Conservation (phyloP, 2,329 filamentous ascomycete genomes). For the Clonostachys rosea region DNA sequence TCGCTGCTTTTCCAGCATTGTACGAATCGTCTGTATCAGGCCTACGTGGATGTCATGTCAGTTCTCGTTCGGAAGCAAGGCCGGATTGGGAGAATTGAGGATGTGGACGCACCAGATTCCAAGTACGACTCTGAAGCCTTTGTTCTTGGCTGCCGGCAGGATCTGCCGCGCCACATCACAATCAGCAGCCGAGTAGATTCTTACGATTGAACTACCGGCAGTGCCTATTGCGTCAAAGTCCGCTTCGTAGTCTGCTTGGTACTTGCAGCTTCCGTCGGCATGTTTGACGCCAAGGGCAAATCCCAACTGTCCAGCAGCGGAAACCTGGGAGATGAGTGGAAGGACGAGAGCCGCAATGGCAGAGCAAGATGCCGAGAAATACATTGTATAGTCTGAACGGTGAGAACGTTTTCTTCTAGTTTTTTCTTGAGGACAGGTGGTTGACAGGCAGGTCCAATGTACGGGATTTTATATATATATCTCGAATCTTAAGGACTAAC, state of each 20-base stretch:
- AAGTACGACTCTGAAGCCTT: conserved; percentile 1
- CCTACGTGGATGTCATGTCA: not conserved
- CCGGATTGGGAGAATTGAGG: not conserved
- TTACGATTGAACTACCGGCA: not conserved
- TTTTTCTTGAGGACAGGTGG: too few relatives aligned
- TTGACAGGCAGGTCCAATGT: too few relatives aligned
- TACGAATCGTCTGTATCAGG: conserved; percentile 1
- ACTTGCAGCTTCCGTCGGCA: conserved; percentile 1
- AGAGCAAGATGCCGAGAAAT: not conserved
- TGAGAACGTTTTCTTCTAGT: too few relatives aligned
- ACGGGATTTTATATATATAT: too few relatives aligned
- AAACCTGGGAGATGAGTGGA: not conserved
- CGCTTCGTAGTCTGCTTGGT: not conserved
- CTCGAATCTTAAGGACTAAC: too few relatives aligned
- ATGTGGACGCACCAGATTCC: not conserved
- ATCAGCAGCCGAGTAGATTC: conserved; percentile 1
- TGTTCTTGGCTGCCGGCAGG: not conserved
- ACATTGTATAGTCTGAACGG: not conserved
- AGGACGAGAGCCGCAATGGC: too few relatives aligned
- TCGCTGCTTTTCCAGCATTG: conserved; percentile 1
- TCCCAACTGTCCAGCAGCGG: conserved; percentile 1
- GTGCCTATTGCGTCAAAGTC: conserved; percentile 2
- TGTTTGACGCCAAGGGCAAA: conserved; percentile 3
- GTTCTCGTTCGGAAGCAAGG: too few relatives aligned
- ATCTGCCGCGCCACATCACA: conserved; percentile 1